Base-by-base conservation (phyloP, 495 filamentous ascomycete species). In the Tuber magnatum region DNA sequence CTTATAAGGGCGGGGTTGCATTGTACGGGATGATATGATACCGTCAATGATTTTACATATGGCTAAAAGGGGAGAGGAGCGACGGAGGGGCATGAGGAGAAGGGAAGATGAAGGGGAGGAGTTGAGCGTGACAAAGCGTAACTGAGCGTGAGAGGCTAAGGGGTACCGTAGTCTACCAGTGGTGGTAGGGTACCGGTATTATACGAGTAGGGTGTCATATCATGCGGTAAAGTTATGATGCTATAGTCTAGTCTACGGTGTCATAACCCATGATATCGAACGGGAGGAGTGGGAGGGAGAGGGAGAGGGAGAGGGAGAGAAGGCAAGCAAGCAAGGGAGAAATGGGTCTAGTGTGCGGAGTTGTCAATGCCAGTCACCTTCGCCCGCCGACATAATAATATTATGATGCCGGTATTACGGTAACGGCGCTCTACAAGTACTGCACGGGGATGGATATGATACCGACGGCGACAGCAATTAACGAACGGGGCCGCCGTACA, bases 41-140 rank as follows among this genome's bases (percentile, higher is more conserved):
- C 51, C 28, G 56, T 35, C 56, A 65, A 65, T 65, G 56, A 65
- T 65, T 65, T 35, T 65, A 35, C 28, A 35, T 65, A 65, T 65
- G 56, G 56, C 56, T 35, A 65, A 61, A 61, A 14, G 1, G 51
- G n/a, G 9, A n/a, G 51, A 3, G 51, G 8, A 20, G 20, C 16
- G 44, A 4, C 5, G 44, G 43, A 44, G 43, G 14, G 3, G 40
- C 40, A 41, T 8, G 44, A 46, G 18, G 44, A 46, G 44, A 46
- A 46, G 16, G 20, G 22, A 46, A 46, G 44, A 46, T 3, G 46
- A 61, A 10, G 28, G 14, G 56, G 12, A 65, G n/a, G 28, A 65
- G 48, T 56, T 28, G 6, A 32, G 28, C 28, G 28, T 12, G 28
- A 10, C 14, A 65, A 65, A 65, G 56, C 4, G 56, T 65, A 35